Percentiles rank a stretch among this genome's conserved stretches.
Conservation (phyloP, 2,329 filamentous ascomycete species). For the Ophiosphaerella herpotricha region DNA sequence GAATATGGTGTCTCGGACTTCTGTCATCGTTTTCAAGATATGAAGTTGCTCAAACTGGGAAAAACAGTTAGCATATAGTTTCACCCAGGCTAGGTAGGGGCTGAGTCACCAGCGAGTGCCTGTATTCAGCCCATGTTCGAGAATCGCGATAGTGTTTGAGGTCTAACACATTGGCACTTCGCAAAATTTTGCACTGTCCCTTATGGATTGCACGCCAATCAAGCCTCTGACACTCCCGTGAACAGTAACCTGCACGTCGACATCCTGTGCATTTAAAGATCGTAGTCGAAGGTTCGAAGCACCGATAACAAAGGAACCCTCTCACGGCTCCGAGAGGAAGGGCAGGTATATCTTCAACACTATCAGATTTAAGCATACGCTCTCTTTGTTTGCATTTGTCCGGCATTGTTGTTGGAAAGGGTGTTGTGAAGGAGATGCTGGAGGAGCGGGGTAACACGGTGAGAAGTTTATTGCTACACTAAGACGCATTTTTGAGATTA, state of each 20-base stretch:
- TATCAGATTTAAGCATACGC: slow-evolving; percentile 13
- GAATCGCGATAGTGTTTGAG: slow-evolving; percentile 15
- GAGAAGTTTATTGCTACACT: neutral
- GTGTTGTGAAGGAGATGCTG: neutral
- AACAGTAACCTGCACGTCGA: slow-evolving; percentile 23
- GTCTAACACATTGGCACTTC: slow-evolving; percentile 17
- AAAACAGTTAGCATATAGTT: neutral
- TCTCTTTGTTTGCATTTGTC: slow-evolving; percentile 24
- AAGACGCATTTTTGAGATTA: no score
- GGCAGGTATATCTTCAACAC: slow-evolving; percentile 11
- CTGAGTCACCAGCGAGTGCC: slow-evolving; percentile 9
- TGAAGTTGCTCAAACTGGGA: slow-evolving; percentile 13
- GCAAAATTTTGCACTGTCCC: slow-evolving; percentile 22
- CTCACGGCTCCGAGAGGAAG: slow-evolving; percentile 21
- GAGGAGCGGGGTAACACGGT: neutral
- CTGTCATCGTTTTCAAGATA: slow-evolving; percentile 7
- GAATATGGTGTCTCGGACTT: slow-evolving; percentile 7
- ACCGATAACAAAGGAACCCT: slow-evolving; percentile 22
- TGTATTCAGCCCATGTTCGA: slow-evolving; percentile 19
- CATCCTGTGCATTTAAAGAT: slow-evolving; percentile 20
- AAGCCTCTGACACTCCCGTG: slow-evolving; percentile 23
- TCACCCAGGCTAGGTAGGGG: no score
- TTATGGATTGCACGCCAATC: slow-evolving; percentile 23
- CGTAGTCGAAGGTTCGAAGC: slow-evolving; percentile 16
- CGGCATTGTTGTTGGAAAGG: slow-evolving; percentile 10